A percentile compares a stretch with the other conserved stretches of the same genome.
phyloP scores from a whole-genome alignment of 805 yeast species.

The Candida multigemmis region DNA sequence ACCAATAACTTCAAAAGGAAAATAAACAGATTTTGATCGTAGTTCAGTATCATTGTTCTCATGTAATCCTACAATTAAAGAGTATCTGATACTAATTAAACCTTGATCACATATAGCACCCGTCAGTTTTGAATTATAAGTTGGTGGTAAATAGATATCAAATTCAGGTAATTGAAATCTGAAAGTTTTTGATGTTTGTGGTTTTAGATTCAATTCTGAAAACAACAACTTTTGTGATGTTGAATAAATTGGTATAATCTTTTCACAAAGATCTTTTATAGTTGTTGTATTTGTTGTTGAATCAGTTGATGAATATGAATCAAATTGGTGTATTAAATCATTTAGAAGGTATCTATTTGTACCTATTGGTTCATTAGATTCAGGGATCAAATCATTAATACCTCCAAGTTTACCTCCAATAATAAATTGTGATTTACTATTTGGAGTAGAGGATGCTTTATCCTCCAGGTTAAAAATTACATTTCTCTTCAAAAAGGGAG shows the following conservation, averaged over 20 bases:
- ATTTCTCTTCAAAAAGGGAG: no score
- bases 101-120: slow-evolving; percentile 32
- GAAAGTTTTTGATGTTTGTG: slow-evolving; percentile 10
- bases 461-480: no score
- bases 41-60: slow-evolving; percentile 7
- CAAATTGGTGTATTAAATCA: slow-evolving; percentile 24
- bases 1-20: slow-evolving; percentile 21
- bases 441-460: no score
- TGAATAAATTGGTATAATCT: slow-evolving; percentile 29
- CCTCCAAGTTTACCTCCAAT: slow-evolving; percentile 29
- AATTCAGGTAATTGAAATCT: slow-evolving; percentile 14
- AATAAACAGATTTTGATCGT: slow-evolving; percentile 17
- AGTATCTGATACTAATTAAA: slow-evolving; percentile 24
- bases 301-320: slow-evolving; percentile 9
- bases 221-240: slow-evolving; percentile 32
- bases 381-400: slow-evolving; percentile 19
- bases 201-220: slow-evolving; percentile 15
- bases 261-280: slow-evolving; percentile 17
- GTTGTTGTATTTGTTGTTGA: slow-evolving; percentile 5
- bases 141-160: slow-evolving; percentile 22
- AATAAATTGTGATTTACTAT: slow-evolving; percentile 11
- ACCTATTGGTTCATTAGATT: slow-evolving; percentile 10
- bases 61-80: slow-evolving; percentile 24
- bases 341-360: slow-evolving; percentile 16
- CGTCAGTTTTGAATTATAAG: slow-evolving; percentile 32